Percentiles rank a stretch among this genome's conserved stretches.
phyloP scores from a whole-genome alignment of 2,329 filamentous ascomycete species.

The Ascochyta fabae region DNA sequence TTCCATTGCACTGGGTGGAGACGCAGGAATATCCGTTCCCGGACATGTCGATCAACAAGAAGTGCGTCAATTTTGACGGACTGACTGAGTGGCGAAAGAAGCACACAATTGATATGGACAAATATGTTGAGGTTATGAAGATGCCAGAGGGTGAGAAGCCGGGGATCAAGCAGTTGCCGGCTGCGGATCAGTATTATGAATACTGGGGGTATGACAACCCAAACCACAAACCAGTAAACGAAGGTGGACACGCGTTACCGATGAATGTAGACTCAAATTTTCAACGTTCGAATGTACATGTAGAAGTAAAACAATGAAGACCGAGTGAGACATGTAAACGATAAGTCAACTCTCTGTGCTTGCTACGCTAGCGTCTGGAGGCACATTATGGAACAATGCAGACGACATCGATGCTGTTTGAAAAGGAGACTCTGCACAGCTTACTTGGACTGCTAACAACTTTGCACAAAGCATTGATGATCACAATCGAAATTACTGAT shows the following conservation, averaged over 20 bases:
- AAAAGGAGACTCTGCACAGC: too few species aligned
- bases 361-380: too few species aligned
- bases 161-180: constrained; percentile 21
- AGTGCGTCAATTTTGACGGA: constrained; percentile 23
- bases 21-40: constrained; percentile 16
- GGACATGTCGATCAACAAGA: constrained; percentile 24
- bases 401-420: too few species aligned
- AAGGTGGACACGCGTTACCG: constrained; percentile 20
- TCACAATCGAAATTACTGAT: too few species aligned
- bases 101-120: constrained; percentile 27
- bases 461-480: too few species aligned
- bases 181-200: constrained; percentile 26
- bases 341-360: too few species aligned
- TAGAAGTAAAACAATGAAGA: too few species aligned
- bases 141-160: constrained; percentile 14
- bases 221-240: constrained; percentile 20
- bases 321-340: too few species aligned
- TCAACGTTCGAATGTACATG: background rate
- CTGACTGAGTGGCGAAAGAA: constrained; percentile 22
- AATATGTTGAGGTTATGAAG: constrained; percentile 25
- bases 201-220: constrained; percentile 26
- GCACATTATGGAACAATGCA: too few species aligned
- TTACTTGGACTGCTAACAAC: too few species aligned
- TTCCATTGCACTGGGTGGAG: constrained; percentile 23
- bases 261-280: constrained; percentile 12